phyloP scores from a whole-genome alignment of 768 basidiomycete species.

The Crepidotus variabilis region DNA sequence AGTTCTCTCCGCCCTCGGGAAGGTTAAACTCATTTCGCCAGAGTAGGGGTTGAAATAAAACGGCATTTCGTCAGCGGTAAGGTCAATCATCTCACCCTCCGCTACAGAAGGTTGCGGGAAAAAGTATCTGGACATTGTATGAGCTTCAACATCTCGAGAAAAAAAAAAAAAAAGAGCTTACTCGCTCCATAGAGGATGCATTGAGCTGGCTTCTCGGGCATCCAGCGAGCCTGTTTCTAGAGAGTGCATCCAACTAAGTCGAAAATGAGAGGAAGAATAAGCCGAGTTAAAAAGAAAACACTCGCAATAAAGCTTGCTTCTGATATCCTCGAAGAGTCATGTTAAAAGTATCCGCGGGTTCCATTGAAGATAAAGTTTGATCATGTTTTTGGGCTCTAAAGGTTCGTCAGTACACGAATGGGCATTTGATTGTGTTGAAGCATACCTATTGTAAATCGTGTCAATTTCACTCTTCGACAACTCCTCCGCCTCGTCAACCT shows the following conservation, averaged over 20 bases:
- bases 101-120: slow-evolving; percentile 59
- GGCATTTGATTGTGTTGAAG: not conserved
- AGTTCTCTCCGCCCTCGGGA: slow-evolving; percentile 76
- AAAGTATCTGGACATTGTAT: slow-evolving; percentile 49
- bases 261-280: too few species aligned
- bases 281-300: too few species aligned
- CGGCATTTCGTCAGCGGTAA: slow-evolving; percentile 71
- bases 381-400: slow-evolving; percentile 83
- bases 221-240: slow-evolving; percentile 74
- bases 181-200: slow-evolving; percentile 97
- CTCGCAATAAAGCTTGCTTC: slow-evolving; percentile 83
- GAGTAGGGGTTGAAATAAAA: slow-evolving; percentile 94
- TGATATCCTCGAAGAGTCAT: slow-evolving; percentile 83
- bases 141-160: slow-evolving; percentile 3
- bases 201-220: slow-evolving; percentile 63
- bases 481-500: slow-evolving; percentile 81
- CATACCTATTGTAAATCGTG: slow-evolving; percentile 80
- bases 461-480: slow-evolving; percentile 78
- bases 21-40: slow-evolving; percentile 81
- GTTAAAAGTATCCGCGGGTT: slow-evolving; percentile 73
- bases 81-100: slow-evolving; percentile 61
- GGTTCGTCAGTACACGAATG: slow-evolving; percentile 2
- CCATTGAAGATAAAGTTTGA: slow-evolving; percentile 70
- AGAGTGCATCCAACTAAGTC: slow-evolving; percentile 93
- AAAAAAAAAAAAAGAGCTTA: slow-evolving; percentile 31